These are phyloP conservation scores for Gilbertella persicaria DNA, from an alignment of 371 early-diverging fungal genomes.

Conservation along the genomic window DNA sequence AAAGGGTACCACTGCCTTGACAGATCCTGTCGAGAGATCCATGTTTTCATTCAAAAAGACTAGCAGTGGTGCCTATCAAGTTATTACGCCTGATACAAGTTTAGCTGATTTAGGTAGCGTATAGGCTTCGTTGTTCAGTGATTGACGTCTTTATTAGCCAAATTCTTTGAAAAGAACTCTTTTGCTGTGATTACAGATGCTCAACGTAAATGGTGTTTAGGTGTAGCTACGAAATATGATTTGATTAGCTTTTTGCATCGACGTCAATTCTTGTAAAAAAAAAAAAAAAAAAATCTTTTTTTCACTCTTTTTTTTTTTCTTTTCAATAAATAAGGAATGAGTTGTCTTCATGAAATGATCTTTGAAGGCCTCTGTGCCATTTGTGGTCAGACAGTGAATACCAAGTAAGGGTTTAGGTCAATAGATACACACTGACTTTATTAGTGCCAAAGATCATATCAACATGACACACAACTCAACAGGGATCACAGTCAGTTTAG, in stretches of 20 bases:
- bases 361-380: conserved; percentile 79
- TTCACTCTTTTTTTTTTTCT: background rate
- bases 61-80: conserved; percentile 40
- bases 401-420: conserved; percentile 27
- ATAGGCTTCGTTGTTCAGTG: background rate
- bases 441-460: conserved; percentile 45
- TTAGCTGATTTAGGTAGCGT: conserved; percentile 68
- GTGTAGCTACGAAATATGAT: conserved; percentile 83
- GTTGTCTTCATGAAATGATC: conserved; percentile 77
- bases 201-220: conserved; percentile 81
- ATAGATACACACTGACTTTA: conserved; percentile 1
- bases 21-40: conserved; percentile 54
- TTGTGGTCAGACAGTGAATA: conserved; percentile 68
- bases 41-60: conserved; percentile 66
- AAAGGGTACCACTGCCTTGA: conserved; percentile 43
- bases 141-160: conserved; percentile 31
- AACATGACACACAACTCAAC: conserved; percentile 77
- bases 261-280: conserved; percentile 42
- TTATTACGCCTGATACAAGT: conserved; percentile 82
- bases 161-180: conserved; percentile 76
- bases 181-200: conserved; percentile 85
- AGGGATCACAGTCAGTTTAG: conserved; percentile 69
- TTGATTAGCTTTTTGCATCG: conserved; percentile 67
- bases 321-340: background rate
- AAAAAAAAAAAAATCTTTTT: too few species aligned